Evolutionary conservation across 176 grass and related monocot genomes (phyloP), one percentile per base, ranked within the genome.

Genomic region (Oryza rufipogon): DNA sequence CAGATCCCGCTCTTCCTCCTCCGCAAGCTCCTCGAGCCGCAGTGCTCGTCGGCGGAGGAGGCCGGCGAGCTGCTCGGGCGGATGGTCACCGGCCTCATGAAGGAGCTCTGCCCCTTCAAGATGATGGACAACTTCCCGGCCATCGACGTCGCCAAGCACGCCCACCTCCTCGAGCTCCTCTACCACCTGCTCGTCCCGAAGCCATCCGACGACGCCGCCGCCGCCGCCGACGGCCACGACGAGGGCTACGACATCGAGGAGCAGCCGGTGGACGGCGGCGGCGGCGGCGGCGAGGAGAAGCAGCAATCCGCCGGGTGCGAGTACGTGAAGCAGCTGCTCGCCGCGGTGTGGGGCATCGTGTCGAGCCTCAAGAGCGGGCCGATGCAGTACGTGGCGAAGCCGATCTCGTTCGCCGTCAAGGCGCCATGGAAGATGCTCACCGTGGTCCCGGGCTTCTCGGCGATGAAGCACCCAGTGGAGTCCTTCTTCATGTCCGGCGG

Each of bases 381-480:
- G 28, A 70, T 97, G 71, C 79, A 81, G 13, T 87, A 77, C 81
- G 74, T 97, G 56, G 81, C 81, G 78, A 66, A 74, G 56, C 85
- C 90, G 14, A 68, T 97, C 80, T 34, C 86, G 41, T 92, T 97
- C 58, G 73, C 93, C 0, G 80, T 91, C 65, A 89, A 92, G 84
- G 88, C 84, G 26, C 95, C 95, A 19, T 94, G 95, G 95, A 97
- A 94, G 81, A 89, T 94, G 87, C 88, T 97, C 80, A 47, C 81
- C 30, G 86, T 89, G 12, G 63, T 97, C 33, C 95, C 95, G 4
- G 92, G 88, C 4, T 70, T 97, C 16, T 94, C 90, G 2, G 77
- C 83, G 54, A 73, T 94, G 56, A 92, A 89, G 68, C 80, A 89
- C 10, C 92, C 92, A 0, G 30, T 89, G 1, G 92, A 89, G 3